Evolutionary conservation across 1,284 basidiomycete species (phyloP).

Genomic region (Chondrostereum purpureum): DNA sequence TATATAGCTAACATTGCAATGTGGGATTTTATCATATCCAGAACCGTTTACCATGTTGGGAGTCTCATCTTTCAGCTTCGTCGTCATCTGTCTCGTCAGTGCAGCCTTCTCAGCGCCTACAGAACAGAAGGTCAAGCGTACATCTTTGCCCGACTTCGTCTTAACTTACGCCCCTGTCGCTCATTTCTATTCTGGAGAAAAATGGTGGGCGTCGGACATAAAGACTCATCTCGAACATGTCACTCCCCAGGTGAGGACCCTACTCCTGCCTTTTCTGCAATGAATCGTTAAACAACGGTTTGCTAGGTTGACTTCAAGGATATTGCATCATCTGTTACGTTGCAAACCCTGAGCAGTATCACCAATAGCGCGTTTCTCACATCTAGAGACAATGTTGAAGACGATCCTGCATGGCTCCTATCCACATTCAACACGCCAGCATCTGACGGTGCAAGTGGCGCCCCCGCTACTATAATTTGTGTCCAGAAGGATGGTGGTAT

Average conservation of each 20-base stretch:
- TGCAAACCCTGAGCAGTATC: too few relatives aligned
- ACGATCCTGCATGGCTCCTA: too few relatives aligned
- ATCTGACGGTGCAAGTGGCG: too few relatives aligned
- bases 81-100: neutral
- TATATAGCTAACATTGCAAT: too few relatives aligned
- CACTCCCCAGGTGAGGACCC: neutral
- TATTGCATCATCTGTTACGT: too few relatives aligned
- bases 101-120: neutral
- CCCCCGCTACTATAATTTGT: neutral
- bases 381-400: too few relatives aligned
- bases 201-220: neutral
- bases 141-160: too few relatives aligned
- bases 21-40: neutral
- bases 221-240: neutral
- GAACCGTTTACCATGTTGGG: neutral
- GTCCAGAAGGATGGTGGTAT: slow-evolving; percentile 21
- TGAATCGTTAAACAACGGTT: neutral
- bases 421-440: too few relatives aligned
- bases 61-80: neutral
- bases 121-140: neutral
- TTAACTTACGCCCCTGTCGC: too few relatives aligned
- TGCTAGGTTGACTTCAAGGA: neutral
- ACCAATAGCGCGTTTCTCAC: too few relatives aligned
- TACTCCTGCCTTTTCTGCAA: neutral
- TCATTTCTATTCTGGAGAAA: neutral